Evolutionary conservation across 306 rosid genomes (phyloP), one percentile per base, ranked within the genome.

Genomic region (Arachis stenosperma): DNA sequence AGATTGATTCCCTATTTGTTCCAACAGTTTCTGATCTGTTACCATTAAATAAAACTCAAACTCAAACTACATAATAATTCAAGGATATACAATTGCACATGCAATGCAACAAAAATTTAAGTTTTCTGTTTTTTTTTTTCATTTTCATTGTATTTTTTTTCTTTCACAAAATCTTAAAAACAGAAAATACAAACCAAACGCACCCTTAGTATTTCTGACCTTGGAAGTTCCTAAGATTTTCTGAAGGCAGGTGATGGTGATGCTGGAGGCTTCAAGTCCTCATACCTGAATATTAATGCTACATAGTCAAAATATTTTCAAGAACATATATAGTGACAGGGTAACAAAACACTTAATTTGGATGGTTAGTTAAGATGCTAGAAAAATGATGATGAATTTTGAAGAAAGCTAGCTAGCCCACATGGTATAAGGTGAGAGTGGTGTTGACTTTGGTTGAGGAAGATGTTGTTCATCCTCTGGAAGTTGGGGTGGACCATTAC

Each of bases 251-350:
- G 96, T 0, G 80, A 42, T 27, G 98, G 97, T 9, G 97, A 86
- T 40, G 97, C 70, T 15, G 98, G 97, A 83, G 98, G 97, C 86
- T 93, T 90, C 85, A 93, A 81, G 81, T 93, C 98, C 73, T 90
- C 98, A 48, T 90, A 90, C 97, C 98, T 93, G 85, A 7, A 74
- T 67, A 29, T 77, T 75, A 56, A 6, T 78, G 61, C 63, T 61
- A 4, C 69, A 66, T 33, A 7, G 52, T 41, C 37, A 33, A 33
- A 33, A 33, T 0, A 33, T 33, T 33, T 33, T 2, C 27, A 22
- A 22, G 27, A 22, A 22, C 27, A 22, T 22, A 22, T 22, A 22
- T 22, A 22, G 27, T 22, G 27, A 22, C 37, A 33, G 4, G 4
- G 37, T 33, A 33, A 33, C 37, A 33, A 33, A 4, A 2, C 37